Evolutionary conservation across 768 basidiomycete species (phyloP), one percentile per base, ranked within the genome.

Genomic region (Mycena latifolia): DNA sequence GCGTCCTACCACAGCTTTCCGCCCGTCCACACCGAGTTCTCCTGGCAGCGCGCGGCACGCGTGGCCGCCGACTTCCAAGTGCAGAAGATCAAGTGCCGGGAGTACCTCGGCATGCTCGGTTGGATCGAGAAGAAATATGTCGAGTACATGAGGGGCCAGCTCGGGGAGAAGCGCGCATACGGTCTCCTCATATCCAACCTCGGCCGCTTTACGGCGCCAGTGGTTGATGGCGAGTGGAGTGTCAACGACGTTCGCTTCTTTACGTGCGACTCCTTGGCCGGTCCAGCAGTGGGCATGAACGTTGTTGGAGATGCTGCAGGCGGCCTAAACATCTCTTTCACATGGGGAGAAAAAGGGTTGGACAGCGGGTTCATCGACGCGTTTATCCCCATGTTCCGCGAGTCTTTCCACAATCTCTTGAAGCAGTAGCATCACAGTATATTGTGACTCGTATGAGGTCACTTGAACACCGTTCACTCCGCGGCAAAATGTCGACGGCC

Each of bases 1-100:
- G 77, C 80, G 8, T 45, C 61, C 2, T 60, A 72, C 33, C 35
- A 64, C 15, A 51, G 55, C 17, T 73, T 69, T 47, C 55, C 72
- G 35, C 60, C 75, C 6, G 55, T 80, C 25, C 58, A 73, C 20
- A 51, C 67, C 28, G 37, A 63, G 0, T 80, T 80, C 54, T 75
- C 76, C 0, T 82, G 81, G 82, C 55, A 54, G 0, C 37, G 54
- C 14, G 81, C 82, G 0, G 58, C 76, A 6, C 45, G 69, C 17
- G 71, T 76, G 59, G 72, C 78, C 3, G 51, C 55, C 18, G 69
- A 65, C 22, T 73, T 82, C 35, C 74, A 73, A 39, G 33, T 45
- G 17, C 66, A 73, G n/a, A 66, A 56, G 8, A 53, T 60, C 2
- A 58, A 35, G 31, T 18, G 20, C 5, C 56, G 50, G 3, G 56